Percentiles rank a stretch among this genome's conserved stretches.
Conservation (phyloP, 768 basidiomycete species). For the Mycena pura region DNA sequence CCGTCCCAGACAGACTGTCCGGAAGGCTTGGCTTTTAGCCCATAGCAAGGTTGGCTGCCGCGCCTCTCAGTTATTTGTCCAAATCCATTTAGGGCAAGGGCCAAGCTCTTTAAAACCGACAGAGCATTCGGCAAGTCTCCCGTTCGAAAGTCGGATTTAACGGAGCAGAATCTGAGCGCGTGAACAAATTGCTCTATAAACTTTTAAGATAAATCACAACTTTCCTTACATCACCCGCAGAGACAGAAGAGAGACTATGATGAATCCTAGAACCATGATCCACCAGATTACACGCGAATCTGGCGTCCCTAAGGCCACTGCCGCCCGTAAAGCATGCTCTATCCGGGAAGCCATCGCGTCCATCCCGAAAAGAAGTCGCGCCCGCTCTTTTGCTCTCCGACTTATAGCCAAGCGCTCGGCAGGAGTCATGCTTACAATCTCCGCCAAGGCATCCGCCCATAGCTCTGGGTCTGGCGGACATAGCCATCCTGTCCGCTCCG, state of each 20-base stretch:
- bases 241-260: conserved; percentile 16
- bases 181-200: neutral
- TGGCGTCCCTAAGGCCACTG: conserved; percentile 58
- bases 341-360: conserved; percentile 72
- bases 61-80: no score
- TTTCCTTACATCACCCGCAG: neutral
- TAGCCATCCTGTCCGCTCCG: conserved; percentile 80
- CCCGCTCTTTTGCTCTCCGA: conserved; percentile 63
- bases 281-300: conserved; percentile 26
- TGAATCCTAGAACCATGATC: conserved; percentile 15
- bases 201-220: neutral
- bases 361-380: conserved; percentile 74
- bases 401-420: conserved; percentile 57
- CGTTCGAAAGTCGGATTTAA: neutral
- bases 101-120: no score
- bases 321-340: conserved; percentile 60
- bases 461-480: conserved; percentile 61
- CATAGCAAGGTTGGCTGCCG: no score
- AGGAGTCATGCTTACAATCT: conserved; percentile 57
- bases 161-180: neutral
- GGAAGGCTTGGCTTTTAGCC: no score
- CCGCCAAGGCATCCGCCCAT: conserved; percentile 75
- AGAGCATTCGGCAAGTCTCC: no score
- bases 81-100: no score
- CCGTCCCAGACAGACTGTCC: no score